A percentile compares a stretch with the other conserved stretches of the same genome.
Evolutionary conservation across 1,284 basidiomycete species (phyloP).

Genomic region (Hemileia vastatrix): DNA sequence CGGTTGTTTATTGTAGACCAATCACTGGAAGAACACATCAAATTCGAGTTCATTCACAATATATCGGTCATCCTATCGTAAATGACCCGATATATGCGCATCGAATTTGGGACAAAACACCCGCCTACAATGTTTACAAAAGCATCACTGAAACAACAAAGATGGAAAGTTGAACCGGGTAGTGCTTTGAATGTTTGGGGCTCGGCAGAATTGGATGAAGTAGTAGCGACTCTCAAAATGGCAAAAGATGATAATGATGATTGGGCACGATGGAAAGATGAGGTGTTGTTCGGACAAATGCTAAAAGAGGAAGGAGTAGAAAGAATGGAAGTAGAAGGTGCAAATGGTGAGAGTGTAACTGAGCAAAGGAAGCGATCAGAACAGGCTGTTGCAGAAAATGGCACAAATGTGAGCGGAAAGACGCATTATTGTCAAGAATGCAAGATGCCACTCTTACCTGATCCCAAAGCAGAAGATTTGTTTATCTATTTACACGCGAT

Average conservation of each 20-base stretch:
- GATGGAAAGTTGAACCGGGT: too few species aligned
- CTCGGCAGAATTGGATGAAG: constrained; percentile 35
- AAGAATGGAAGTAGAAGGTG: too few species aligned
- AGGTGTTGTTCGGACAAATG: too few species aligned
- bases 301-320: too few species aligned
- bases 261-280: too few species aligned
- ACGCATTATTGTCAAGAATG: constrained; percentile 81
- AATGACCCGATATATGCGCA: constrained; percentile 48
- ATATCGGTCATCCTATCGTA: constrained; percentile 81
- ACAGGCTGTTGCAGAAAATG: too few species aligned
- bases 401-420: too few species aligned
- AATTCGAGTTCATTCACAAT: constrained; percentile 91
- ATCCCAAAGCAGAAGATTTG: constrained; percentile 75
- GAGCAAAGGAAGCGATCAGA: too few species aligned
- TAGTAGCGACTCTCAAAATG: constrained; percentile 38
- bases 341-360: too few species aligned
- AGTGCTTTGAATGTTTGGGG: too few species aligned
- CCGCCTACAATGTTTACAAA: constrained; percentile 26
- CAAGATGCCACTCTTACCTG: constrained; percentile 76
- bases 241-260: too few species aligned
- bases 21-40: constrained; percentile 65
- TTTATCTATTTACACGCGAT: constrained; percentile 90
- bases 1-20: constrained; percentile 69
- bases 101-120: constrained; percentile 35
- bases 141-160: constrained; percentile 52